These are phyloP conservation scores for Irpex sp. DNA, from an alignment of 1,284 basidiomycete genomes.

Conservation along the genomic window DNA sequence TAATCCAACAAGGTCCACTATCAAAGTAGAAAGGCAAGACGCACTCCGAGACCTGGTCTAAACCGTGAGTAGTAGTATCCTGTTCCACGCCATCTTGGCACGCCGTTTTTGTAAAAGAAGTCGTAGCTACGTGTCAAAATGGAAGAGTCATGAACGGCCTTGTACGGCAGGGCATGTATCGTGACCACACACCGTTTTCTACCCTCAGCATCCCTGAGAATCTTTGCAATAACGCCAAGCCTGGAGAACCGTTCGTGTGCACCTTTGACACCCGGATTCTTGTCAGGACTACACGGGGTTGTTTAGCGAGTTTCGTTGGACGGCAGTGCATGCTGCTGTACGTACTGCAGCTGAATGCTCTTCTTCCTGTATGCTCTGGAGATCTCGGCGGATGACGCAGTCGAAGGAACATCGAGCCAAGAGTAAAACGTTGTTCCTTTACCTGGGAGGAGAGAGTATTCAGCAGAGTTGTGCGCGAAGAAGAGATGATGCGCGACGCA, in stretches of 20 bases:
- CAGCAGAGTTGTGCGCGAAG: background rate
- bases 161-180: background rate
- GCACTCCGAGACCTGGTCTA: slow-evolving; percentile 79
- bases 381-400: slow-evolving; percentile 70
- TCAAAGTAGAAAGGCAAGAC: slow-evolving; percentile 17
- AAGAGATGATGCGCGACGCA: slow-evolving; percentile 20
- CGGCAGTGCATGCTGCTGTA: slow-evolving; percentile 10
- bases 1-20: background rate
- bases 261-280: slow-evolving; percentile 79
- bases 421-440: slow-evolving; percentile 90
- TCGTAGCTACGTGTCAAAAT: slow-evolving; percentile 55
- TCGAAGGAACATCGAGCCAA: slow-evolving; percentile 68
- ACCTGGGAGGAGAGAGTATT: slow-evolving; percentile 32
- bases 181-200: slow-evolving; percentile 61
- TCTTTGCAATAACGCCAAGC: slow-evolving; percentile 79
- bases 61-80: slow-evolving; percentile 91
- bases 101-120: slow-evolving; percentile 89
- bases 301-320: background rate
- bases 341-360: slow-evolving; percentile 83
- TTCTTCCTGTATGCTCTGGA: slow-evolving; percentile 85
- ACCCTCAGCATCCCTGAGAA: slow-evolving; percentile 71
- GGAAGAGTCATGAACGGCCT: background rate
- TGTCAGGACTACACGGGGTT: slow-evolving; percentile 70
- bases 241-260: slow-evolving; percentile 85
- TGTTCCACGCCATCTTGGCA: slow-evolving; percentile 83